Conservation (phyloP, 495 filamentous ascomycete species). For the Friedmanniomyces simplex region DNA sequence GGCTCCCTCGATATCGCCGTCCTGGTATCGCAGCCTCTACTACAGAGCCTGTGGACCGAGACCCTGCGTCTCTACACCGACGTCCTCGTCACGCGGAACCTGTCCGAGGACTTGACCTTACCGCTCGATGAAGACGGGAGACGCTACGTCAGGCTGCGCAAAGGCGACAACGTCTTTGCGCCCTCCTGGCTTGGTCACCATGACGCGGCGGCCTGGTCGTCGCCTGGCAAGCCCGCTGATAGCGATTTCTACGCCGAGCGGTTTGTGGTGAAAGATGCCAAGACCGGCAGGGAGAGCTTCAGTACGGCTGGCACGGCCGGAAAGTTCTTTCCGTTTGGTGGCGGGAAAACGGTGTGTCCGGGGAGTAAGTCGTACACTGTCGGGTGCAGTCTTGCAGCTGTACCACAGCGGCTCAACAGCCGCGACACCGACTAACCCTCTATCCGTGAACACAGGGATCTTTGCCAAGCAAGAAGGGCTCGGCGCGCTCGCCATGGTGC, state of each 20-base stretch:
- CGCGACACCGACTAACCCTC: too few relatives aligned
- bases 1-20: conserved; percentile 15
- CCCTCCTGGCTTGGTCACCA: conserved; percentile 22
- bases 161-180: conserved; percentile 21
- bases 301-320: conserved; percentile 5
- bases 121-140: conserved; percentile 20
- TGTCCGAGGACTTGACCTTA: conserved; percentile 10
- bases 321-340: conserved; percentile 23
- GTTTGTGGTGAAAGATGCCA: conserved; percentile 12
- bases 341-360: conserved; percentile 18
- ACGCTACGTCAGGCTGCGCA: conserved; percentile 2
- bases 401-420: too few relatives aligned
- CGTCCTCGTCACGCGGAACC: conserved; percentile 20
- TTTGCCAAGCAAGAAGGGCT: conserved; percentile 22
- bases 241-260: conserved; percentile 18
- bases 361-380: conserved; percentile 1
- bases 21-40: conserved; percentile 16
- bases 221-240: conserved; percentile 1
- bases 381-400: too few relatives aligned
- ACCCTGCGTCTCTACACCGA: conserved; percentile 21
- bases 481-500: conserved; percentile 12
- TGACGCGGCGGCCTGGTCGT: conserved; percentile 9
- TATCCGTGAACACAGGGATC: background rate
- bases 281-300: conserved; percentile 17
- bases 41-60: conserved; percentile 23